phyloP scores from a whole-genome alignment of 371 early-diverging fungal genomes.

The Mucor saturninus region DNA sequence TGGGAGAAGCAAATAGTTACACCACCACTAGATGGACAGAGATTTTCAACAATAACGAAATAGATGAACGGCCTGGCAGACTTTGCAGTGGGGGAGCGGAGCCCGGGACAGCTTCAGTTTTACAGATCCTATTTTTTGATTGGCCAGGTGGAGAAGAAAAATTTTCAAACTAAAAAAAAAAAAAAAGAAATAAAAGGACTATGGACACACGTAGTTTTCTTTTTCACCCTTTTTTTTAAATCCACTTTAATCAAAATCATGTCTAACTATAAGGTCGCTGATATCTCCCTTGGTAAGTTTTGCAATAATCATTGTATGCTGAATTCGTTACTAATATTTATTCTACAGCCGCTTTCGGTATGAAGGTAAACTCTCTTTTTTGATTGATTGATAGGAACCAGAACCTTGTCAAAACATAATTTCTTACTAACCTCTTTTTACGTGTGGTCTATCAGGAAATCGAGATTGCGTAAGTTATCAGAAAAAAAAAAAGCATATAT shows the following conservation, averaged over 20 bases:
- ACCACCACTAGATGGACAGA: conserved; percentile 3
- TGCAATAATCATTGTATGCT: background rate
- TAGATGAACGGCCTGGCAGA: background rate
- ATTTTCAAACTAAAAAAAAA: conserved; percentile 22
- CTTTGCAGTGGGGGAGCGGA: conserved; percentile 13
- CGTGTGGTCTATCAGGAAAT: conserved; percentile 42
- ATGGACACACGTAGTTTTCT: conserved; percentile 1
- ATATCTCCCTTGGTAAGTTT: conserved; percentile 88
- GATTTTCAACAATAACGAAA: conserved; percentile 1
- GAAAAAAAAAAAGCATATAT: background rate
- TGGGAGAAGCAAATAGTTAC: background rate
- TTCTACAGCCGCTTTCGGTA: conserved; percentile 51
- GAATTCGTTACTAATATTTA: background rate
- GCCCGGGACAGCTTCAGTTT: conserved; percentile 20
- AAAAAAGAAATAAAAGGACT: conserved; percentile 13
- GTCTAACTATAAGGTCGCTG: conserved; percentile 68
- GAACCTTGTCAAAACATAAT: background rate
- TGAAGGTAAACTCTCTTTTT: conserved; percentile 28
- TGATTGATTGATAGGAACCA: background rate
- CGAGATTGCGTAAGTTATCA: conserved; percentile 43
- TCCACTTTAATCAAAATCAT: conserved; percentile 13
- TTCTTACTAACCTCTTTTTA: conserved; percentile 3
- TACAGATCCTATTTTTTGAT: conserved; percentile 16
- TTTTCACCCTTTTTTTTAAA: conserved; percentile 17
- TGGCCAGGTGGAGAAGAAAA: conserved; percentile 19